A percentile compares a stretch with the other conserved stretches of the same genome.
Evolutionary conservation across 2,329 filamentous ascomycete genomes (phyloP).

Genomic region (Penicillium sp.): DNA sequence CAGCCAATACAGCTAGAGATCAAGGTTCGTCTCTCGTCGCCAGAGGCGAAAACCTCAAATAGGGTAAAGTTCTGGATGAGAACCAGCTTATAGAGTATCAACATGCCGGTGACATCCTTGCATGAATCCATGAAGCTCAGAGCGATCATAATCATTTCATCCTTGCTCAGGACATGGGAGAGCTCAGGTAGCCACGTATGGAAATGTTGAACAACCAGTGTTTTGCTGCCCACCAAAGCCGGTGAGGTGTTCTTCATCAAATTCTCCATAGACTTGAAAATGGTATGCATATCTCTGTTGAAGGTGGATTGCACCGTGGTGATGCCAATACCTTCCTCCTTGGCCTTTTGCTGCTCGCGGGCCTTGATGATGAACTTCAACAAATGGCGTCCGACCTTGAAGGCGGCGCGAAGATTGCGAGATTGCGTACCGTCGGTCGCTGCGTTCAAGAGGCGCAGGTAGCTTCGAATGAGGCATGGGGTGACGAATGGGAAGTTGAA

Average conservation of each 20-base stretch:
- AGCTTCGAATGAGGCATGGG: slow-evolving; percentile 81
- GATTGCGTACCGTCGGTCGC: slow-evolving; percentile 80
- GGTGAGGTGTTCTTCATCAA: slow-evolving; percentile 87
- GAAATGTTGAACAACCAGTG: slow-evolving; percentile 90
- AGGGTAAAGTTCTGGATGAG: slow-evolving; percentile 89
- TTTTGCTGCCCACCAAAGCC: slow-evolving; percentile 88
- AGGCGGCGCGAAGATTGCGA: slow-evolving; percentile 79
- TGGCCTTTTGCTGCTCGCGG: slow-evolving; percentile 78
- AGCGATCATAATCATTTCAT: slow-evolving; percentile 86
- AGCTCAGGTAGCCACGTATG: slow-evolving; percentile 97
- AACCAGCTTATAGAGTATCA: slow-evolving; percentile 87
- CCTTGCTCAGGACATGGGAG: slow-evolving; percentile 67
- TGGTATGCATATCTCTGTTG: slow-evolving; percentile 74
- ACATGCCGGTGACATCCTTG: slow-evolving; percentile 79
- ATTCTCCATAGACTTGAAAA: slow-evolving; percentile 85
- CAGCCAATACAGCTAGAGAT: slow-evolving; percentile 81
- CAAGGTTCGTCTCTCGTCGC: slow-evolving; percentile 70
- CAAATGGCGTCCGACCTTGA: slow-evolving; percentile 91
- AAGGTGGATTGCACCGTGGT: slow-evolving; percentile 70
- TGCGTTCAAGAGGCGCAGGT: slow-evolving; percentile 76
- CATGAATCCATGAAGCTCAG: slow-evolving; percentile 94
- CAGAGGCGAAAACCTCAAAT: slow-evolving; percentile 74
- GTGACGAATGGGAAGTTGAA: slow-evolving; percentile 95
- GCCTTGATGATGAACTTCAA: slow-evolving; percentile 94
- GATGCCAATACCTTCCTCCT: slow-evolving; percentile 83